Percentiles rank a stretch among this genome's conserved stretches.
Evolutionary conservation across 139 green algal genomes (phyloP).

Genomic region (Coccomyxa sp.): DNA sequence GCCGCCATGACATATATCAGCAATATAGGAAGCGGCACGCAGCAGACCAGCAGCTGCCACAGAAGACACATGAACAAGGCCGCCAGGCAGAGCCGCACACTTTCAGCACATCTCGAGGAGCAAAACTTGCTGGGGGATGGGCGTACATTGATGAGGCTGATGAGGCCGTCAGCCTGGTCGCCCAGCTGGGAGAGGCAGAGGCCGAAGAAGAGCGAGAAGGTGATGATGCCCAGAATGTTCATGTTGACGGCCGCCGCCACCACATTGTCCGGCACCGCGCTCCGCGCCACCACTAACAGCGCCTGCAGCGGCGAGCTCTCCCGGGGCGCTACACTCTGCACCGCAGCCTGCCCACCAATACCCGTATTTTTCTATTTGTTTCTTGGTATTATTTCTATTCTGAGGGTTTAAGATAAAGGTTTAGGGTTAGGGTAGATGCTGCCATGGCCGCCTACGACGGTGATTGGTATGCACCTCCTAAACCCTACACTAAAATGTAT

Average conservation of each 20-base stretch:
- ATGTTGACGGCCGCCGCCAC: conserved; percentile 37
- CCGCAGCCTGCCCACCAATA: background rate
- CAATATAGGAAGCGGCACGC: too few species aligned
- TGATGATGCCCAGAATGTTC: conserved; percentile 57
- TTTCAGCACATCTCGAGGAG: too few species aligned
- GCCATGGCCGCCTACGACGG: too few species aligned
- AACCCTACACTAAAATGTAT: too few species aligned
- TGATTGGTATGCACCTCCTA: too few species aligned
- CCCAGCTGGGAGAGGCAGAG: conserved; percentile 17
- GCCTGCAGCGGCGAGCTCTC: conserved; percentile 14
- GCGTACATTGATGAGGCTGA: conserved; percentile 8
- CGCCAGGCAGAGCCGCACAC: too few species aligned
- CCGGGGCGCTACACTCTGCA: background rate
- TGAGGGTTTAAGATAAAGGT: background rate
- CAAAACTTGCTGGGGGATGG: background rate
- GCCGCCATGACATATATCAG: too few species aligned
- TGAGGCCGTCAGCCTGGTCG: conserved; percentile 20
- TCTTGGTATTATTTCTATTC: conserved; percentile 3
- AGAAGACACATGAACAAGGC: too few species aligned
- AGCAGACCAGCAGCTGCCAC: too few species aligned
- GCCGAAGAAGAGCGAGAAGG: conserved; percentile 38
- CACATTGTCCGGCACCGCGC: conserved; percentile 43
- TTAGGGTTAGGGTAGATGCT: too few species aligned
- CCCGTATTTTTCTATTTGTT: background rate
- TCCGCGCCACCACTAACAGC: conserved; percentile 30